Conservation (phyloP, 1,139 yeast genomes). For the Ogataea hybrid region DNA sequence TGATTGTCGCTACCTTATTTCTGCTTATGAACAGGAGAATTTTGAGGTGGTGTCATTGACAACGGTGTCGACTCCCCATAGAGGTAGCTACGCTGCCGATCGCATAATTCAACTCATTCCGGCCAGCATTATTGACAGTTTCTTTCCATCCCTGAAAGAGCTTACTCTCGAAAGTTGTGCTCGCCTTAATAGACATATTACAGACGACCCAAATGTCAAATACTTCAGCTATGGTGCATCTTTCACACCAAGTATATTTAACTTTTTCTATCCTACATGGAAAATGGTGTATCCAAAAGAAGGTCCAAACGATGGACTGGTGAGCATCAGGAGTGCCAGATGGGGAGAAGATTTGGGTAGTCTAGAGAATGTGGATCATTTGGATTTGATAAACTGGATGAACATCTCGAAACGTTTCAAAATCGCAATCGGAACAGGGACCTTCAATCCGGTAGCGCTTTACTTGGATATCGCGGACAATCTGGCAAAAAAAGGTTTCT, state of each 20-base stretch:
- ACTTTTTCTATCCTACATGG: conserved; percentile 64
- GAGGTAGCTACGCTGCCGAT: conserved; percentile 84
- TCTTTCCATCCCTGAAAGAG: conserved; percentile 55
- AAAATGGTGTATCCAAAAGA: conserved; percentile 44
- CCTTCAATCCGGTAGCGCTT: conserved; percentile 71
- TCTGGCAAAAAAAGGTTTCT: conserved; percentile 64
- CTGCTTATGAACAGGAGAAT: conserved; percentile 45
- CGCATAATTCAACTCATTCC: conserved; percentile 42
- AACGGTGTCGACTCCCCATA: conserved; percentile 85
- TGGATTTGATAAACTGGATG: conserved; percentile 83
- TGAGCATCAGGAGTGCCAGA: conserved; percentile 69
- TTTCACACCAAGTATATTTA: conserved; percentile 61
- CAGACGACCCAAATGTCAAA: conserved; percentile 57
- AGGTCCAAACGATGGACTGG: conserved; percentile 81
- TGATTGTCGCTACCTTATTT: conserved; percentile 74
- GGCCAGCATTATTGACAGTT: conserved; percentile 20
- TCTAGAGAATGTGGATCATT: conserved; percentile 74
- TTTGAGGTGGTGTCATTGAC: conserved; percentile 70
- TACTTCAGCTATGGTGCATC: conserved; percentile 86
- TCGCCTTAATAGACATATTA: conserved; percentile 50
- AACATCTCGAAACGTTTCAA: conserved; percentile 47
- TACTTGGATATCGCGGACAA: conserved; percentile 73
- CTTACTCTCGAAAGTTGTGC: conserved; percentile 56
- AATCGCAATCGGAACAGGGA: conserved; percentile 32
- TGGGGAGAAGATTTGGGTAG: conserved; percentile 90